phyloP scores from a whole-genome alignment of 495 filamentous ascomycete species.

The Aspergillus baeticus region DNA sequence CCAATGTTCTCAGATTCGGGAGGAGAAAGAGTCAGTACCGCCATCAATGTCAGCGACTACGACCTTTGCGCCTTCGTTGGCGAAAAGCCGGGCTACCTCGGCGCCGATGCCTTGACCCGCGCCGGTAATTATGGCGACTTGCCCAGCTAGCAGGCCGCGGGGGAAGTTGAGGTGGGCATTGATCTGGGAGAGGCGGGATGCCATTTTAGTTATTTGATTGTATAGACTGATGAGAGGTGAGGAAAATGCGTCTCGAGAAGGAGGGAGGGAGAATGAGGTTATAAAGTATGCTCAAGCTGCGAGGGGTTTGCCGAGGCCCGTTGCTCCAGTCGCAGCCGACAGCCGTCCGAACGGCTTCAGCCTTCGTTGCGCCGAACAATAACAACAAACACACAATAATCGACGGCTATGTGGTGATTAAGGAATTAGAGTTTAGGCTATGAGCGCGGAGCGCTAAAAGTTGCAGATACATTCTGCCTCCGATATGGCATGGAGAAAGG shows the following conservation, averaged over 20 bases:
- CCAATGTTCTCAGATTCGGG: background rate
- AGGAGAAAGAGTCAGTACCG: conserved; percentile 39
- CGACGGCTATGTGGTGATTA: background rate
- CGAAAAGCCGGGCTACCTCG: conserved; percentile 76
- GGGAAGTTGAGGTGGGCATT: conserved; percentile 78
- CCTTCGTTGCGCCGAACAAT: background rate
- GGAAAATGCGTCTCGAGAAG: conserved; percentile 18
- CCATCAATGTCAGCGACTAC: conserved; percentile 79
- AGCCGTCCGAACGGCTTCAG: background rate
- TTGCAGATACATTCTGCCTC: conserved; percentile 34
- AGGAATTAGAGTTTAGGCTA: conserved; percentile 3
- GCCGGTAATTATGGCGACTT: conserved; percentile 87
- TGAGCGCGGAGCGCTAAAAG: background rate
- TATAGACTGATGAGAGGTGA: conserved; percentile 5
- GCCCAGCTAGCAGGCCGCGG: conserved; percentile 69
- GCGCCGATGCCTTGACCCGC: conserved; percentile 88
- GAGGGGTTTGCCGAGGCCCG: conserved; percentile 10
- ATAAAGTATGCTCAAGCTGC: background rate
- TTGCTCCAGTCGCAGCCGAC: background rate
- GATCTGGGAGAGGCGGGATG: conserved; percentile 63
- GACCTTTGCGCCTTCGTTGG: conserved; percentile 82
- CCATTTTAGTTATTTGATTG: conserved; percentile 26
- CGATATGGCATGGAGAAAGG: conserved; percentile 32
- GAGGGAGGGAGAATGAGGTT: background rate
- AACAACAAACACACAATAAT: background rate